These are phyloP conservation scores for Cyclotella choctawhatcheeana DNA, from an alignment of 108 stramenopile genomes.

Conservation along the genomic window DNA sequence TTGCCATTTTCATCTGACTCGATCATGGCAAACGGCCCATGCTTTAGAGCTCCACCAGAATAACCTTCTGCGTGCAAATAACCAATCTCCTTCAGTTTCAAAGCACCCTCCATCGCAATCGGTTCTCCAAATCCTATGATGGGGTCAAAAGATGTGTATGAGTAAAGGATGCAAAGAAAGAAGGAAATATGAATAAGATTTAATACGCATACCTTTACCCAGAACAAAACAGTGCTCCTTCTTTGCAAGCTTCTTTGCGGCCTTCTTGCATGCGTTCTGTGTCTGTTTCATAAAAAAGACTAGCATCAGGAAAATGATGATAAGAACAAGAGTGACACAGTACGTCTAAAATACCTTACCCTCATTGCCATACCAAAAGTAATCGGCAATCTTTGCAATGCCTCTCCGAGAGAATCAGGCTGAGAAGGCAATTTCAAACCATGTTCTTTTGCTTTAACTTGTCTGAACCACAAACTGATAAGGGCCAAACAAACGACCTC, in stretches of 20 bases:
- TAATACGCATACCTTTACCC: slow-evolving; percentile 63
- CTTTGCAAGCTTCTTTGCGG: slow-evolving; percentile 58
- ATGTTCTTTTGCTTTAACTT: slow-evolving; percentile 53
- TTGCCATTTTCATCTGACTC: slow-evolving; percentile 65
- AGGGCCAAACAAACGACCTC: slow-evolving; percentile 86
- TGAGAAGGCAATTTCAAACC: slow-evolving; percentile 44
- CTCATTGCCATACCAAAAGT: slow-evolving; percentile 88
- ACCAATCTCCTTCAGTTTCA: slow-evolving; percentile 89
- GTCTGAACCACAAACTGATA: slow-evolving; percentile 81
- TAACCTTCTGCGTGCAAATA: slow-evolving; percentile 93
- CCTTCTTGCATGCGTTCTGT: slow-evolving; percentile 63
- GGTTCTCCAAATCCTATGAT: slow-evolving; percentile 64
- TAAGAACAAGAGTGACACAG: too few species aligned
- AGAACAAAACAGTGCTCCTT: slow-evolving; percentile 84
- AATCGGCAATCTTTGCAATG: slow-evolving; percentile 85
- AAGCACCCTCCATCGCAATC: slow-evolving; percentile 86
- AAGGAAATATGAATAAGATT: background rate
- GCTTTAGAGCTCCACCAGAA: slow-evolving; percentile 91
- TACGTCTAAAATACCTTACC: too few species aligned
- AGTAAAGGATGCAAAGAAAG: background rate
- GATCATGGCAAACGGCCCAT: slow-evolving; percentile 88
- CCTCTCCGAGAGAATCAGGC: slow-evolving; percentile 56
- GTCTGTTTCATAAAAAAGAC: too few species aligned
- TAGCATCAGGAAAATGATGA: too few species aligned
- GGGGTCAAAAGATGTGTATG: background rate